phyloP scores from a whole-genome alignment of 2,329 filamentous ascomycete genomes.

The Neonectria magnoliae region DNA sequence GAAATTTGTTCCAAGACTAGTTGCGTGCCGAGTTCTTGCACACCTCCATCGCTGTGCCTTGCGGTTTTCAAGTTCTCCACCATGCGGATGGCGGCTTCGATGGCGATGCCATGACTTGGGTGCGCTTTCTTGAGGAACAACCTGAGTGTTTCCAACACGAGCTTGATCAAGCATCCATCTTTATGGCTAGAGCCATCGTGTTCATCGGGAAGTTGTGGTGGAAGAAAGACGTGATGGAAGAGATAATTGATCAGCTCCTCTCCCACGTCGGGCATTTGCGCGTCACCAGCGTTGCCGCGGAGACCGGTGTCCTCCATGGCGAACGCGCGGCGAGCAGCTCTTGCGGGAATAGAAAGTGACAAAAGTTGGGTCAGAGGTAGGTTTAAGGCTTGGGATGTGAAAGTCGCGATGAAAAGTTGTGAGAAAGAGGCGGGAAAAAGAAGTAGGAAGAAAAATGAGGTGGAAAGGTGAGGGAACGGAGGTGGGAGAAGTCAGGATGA shows the following conservation, averaged over 20 bases:
- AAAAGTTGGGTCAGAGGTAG: background rate
- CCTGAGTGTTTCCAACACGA: slow-evolving; percentile 12
- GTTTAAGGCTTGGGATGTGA: background rate
- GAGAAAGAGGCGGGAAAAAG: background rate
- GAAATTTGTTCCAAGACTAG: background rate
- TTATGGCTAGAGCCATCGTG: slow-evolving; percentile 13
- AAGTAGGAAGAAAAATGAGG: no score
- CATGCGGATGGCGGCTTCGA: slow-evolving; percentile 17
- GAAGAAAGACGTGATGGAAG: slow-evolving; percentile 46
- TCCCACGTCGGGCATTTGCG: background rate
- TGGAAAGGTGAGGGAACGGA: no score
- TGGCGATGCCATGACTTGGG: background rate
- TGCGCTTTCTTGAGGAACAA: slow-evolving; percentile 1
- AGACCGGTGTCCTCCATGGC: background rate
- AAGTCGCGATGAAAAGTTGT: background rate
- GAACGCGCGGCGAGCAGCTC: background rate
- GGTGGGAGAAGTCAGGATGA: background rate
- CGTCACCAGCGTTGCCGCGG: no score
- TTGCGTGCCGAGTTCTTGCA: background rate
- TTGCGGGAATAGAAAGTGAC: background rate
- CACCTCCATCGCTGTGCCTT: background rate
- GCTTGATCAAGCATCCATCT: slow-evolving; percentile 1
- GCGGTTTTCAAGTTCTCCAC: slow-evolving; percentile 10
- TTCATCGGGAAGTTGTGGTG: slow-evolving; percentile 41
- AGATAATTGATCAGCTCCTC: slow-evolving; percentile 17